phyloP scores from a whole-genome alignment of 495 filamentous ascomycete species.

The Paragyromitra xinjiangensis region DNA sequence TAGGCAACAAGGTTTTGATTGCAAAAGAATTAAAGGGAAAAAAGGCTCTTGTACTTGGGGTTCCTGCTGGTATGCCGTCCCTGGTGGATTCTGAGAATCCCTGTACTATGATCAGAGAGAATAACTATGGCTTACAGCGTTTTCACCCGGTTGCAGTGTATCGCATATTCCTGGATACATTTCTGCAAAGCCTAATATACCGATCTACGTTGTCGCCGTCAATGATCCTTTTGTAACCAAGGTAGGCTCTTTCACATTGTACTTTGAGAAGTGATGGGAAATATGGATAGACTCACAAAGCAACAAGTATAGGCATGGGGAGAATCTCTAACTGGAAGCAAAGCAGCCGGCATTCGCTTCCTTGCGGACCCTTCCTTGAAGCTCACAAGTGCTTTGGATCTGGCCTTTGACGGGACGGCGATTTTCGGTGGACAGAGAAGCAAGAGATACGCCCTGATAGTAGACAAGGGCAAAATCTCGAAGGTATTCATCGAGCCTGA shows the following conservation, averaged over 20 bases:
- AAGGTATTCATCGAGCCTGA: constrained; percentile 85
- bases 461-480: constrained; percentile 81
- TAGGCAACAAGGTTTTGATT: constrained; percentile 87
- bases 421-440: constrained; percentile 86
- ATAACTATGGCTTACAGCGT: constrained; percentile 58
- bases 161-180: constrained; percentile 85
- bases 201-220: constrained; percentile 86
- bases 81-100: not conserved
- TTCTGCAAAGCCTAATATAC: constrained; percentile 75
- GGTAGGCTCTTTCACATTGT: constrained; percentile 56
- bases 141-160: constrained; percentile 74
- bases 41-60: constrained; percentile 81
- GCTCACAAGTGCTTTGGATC: constrained; percentile 85
- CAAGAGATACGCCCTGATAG: constrained; percentile 86
- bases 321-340: constrained; percentile 36
- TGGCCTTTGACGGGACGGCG: constrained; percentile 79
- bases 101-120: not conserved
- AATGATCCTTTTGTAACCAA: constrained; percentile 94
- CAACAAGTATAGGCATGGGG: constrained; percentile 40
- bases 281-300: constrained; percentile 7
- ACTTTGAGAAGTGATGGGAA: not conserved
- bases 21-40: constrained; percentile 73
- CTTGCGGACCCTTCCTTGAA: constrained; percentile 83
- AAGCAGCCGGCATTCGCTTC: constrained; percentile 74
- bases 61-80: constrained; percentile 70